Percentiles rank a stretch among this genome's conserved stretches.
phyloP scores from a whole-genome alignment of 148 eudicot genomes.

The Vaccinium corymbosum region DNA sequence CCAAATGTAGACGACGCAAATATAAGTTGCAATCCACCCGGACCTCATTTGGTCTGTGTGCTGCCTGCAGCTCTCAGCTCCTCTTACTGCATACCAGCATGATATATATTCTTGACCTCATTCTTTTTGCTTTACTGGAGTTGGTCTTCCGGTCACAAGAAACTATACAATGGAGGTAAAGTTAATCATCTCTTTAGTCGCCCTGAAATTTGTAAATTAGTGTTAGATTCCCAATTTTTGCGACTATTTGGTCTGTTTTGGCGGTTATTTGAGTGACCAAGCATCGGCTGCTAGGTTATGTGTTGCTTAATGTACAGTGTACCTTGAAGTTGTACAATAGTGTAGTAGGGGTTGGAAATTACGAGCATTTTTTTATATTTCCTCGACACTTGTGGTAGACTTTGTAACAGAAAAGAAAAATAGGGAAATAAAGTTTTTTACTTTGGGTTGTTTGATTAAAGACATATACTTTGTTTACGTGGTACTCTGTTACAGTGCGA shows the following conservation, averaged over 20 bases:
- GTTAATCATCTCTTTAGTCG: neutral
- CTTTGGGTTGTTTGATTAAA: neutral
- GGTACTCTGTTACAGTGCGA: neutral
- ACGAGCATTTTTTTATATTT: neutral
- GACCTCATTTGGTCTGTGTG: conserved; percentile 87
- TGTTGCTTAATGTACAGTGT: conserved; percentile 14
- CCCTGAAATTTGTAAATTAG: conserved; percentile 18
- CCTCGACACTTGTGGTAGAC: neutral
- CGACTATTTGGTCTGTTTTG: neutral
- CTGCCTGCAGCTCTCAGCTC: conserved; percentile 91
- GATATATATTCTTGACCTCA: conserved; percentile 3
- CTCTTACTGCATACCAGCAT: conserved; percentile 81
- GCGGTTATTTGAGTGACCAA: conserved; percentile 15
- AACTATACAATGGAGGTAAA: conserved; percentile 15
- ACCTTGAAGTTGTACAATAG: conserved; percentile 17
- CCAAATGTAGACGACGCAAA: conserved; percentile 63
- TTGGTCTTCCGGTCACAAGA: neutral
- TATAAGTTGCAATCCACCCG: conserved; percentile 92
- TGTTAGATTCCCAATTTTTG: conserved; percentile 14
- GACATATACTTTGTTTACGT: neutral
- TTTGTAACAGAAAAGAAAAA: neutral
- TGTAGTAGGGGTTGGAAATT: conserved; percentile 6
- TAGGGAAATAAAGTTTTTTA: neutral
- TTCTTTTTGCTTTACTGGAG: neutral
- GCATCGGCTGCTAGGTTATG: conserved; percentile 5